Evolutionary conservation across 2,329 filamentous ascomycete species (phyloP).

Genomic region (Pseudogymnoascus destructans): DNA sequence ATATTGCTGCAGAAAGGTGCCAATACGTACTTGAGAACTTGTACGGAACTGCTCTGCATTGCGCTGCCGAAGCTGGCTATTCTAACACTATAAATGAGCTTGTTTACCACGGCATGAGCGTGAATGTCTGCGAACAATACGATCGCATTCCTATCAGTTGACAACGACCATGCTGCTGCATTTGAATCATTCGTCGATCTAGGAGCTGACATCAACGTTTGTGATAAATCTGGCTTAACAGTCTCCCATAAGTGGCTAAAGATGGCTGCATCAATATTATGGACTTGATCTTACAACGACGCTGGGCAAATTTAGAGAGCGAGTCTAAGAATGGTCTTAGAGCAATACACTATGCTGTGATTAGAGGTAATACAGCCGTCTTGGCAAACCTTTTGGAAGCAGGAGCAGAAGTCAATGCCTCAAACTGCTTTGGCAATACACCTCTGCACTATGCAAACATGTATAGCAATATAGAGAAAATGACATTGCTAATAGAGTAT

Average conservation of each 20-base stretch:
- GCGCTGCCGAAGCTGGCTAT: background rate
- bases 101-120: background rate
- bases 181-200: background rate
- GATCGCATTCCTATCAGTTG: background rate
- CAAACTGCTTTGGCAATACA: constrained; percentile 13
- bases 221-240: background rate
- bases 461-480: constrained; percentile 2
- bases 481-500: constrained; percentile 5
- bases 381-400: background rate
- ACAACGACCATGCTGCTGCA: background rate
- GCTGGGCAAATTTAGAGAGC: background rate
- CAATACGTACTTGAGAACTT: background rate
- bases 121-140: background rate
- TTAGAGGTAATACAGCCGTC: background rate
- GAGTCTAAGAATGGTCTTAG: background rate
- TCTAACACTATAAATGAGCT: background rate
- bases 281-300: background rate
- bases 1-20: background rate
- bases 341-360: constrained; percentile 6
- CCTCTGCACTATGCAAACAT: constrained; percentile 12
- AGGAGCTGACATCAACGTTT: background rate
- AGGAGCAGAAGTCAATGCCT: background rate
- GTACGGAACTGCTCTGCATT: background rate
- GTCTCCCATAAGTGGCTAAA: background rate
- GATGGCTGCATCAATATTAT: background rate